These are phyloP conservation scores for Mycena vitilis DNA, from an alignment of 768 basidiomycete species.

Conservation along the genomic window DNA sequence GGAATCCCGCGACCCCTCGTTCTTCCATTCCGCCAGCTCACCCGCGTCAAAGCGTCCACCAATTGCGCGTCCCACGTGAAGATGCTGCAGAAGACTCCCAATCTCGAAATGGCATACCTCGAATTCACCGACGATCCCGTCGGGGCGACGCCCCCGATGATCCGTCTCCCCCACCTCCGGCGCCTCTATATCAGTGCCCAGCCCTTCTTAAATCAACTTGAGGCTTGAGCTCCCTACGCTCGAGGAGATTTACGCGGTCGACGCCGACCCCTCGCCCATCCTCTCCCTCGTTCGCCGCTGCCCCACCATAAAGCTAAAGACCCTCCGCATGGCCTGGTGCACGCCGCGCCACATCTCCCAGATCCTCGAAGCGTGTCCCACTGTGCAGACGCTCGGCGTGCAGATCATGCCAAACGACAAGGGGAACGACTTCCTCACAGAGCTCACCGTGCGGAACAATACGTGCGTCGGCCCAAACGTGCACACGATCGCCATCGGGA, in stretches of 20 bases:
- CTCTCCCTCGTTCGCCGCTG: slow-evolving; percentile 17
- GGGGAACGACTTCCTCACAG: not conserved
- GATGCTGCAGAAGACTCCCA: not conserved
- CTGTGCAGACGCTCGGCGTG: slow-evolving; percentile 6
- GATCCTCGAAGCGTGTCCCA: slow-evolving; percentile 15
- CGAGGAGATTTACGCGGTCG: slow-evolving; percentile 22
- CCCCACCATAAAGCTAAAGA: slow-evolving; percentile 2
- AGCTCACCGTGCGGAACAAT: slow-evolving; percentile 4
- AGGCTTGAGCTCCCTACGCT: slow-evolving; percentile 4
- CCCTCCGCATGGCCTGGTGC: slow-evolving; percentile 10
- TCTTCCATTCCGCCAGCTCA: slow-evolving; percentile 17
- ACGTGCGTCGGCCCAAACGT: slow-evolving; percentile 7
- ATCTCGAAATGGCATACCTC: slow-evolving; percentile 17
- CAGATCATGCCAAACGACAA: slow-evolving; percentile 6
- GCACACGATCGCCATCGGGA: not conserved
- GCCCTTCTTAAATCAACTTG: not conserved
- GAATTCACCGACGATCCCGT: not conserved
- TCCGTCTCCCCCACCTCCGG: slow-evolving; percentile 16
- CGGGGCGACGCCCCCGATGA: not conserved
- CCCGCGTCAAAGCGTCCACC: not conserved
- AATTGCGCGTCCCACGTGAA: rapidly evolving
- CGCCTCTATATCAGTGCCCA: slow-evolving; percentile 9
- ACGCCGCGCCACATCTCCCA: not conserved
- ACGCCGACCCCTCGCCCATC: slow-evolving; percentile 6
- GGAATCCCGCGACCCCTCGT: not conserved